Evolutionary conservation across 2,329 filamentous ascomycete genomes (phyloP).

Genomic region (Curvularia spicifera): DNA sequence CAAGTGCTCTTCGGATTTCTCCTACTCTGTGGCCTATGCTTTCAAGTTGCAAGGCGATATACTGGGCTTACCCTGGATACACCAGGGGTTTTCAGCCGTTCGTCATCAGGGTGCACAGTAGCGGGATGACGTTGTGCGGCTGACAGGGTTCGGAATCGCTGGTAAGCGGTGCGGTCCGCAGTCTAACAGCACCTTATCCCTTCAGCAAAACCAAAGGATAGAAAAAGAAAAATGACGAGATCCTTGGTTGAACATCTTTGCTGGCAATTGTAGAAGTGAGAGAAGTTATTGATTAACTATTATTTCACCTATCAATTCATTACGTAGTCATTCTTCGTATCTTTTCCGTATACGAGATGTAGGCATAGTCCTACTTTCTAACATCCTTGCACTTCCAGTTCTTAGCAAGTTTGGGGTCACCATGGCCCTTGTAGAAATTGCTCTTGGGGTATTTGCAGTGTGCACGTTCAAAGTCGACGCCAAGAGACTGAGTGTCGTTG

Average conservation of each 20-base stretch:
- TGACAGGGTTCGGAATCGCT: neutral
- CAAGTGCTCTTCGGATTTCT: neutral
- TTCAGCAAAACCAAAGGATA: neutral
- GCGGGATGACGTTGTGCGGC: conserved; percentile 1
- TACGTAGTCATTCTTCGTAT: neutral
- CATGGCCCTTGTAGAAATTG: conserved; percentile 44
- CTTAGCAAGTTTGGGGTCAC: conserved; percentile 36
- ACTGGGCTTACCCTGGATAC: neutral
- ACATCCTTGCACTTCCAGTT: conserved; percentile 46
- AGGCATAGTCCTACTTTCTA: neutral
- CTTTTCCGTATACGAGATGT: neutral
- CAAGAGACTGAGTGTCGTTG: conserved; percentile 36
- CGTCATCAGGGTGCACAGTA: neutral
- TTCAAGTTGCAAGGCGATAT: neutral
- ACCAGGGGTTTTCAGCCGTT: neutral
- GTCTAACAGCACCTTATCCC: neutral
- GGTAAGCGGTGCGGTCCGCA: neutral
- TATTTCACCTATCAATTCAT: neutral
- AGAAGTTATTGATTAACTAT: neutral
- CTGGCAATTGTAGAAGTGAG: neutral
- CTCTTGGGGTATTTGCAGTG: conserved; percentile 49
- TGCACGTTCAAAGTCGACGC: conserved; percentile 42
- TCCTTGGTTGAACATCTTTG: neutral
- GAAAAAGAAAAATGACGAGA: neutral
- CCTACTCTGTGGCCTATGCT: neutral